Evolutionary conservation across 768 basidiomycete genomes (phyloP).

Genomic region (Gloeopeniophorella convolvens): DNA sequence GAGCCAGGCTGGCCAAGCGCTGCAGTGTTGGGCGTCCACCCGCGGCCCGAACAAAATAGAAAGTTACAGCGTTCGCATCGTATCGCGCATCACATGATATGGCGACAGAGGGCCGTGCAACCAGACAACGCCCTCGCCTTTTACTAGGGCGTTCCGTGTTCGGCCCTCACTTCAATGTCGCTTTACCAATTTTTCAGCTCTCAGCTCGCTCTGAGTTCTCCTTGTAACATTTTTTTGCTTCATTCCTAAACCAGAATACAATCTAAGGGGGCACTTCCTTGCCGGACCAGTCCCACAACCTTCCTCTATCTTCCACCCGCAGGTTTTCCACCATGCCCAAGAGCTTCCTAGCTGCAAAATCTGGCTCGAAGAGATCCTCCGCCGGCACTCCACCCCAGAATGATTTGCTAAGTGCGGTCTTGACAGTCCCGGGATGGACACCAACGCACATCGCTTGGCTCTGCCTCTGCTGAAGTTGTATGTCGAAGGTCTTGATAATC

Average conservation of each 20-base stretch:
- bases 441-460: constrained; percentile 46
- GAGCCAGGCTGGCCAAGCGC: neutral
- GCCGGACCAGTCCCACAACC: constrained; percentile 54
- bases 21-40: constrained; percentile 19
- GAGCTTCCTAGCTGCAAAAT: constrained; percentile 42
- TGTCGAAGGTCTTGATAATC: constrained; percentile 53
- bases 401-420: constrained; percentile 49
- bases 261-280: constrained; percentile 36
- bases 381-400: constrained; percentile 41
- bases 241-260: neutral
- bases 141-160: constrained; percentile 66
- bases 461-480: constrained; percentile 43
- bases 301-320: constrained; percentile 37
- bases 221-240: constrained; percentile 21
- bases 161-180: constrained; percentile 42
- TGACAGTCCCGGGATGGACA: constrained; percentile 55
- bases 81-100: accelerated
- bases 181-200: constrained; percentile 51
- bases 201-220: constrained; percentile 38
- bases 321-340: constrained; percentile 40
- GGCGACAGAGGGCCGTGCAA: constrained; percentile 50
- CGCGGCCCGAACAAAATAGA: constrained; percentile 37
- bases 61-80: constrained; percentile 22
- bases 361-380: constrained; percentile 42
- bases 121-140: constrained; percentile 62